Evolutionary conservation across 495 filamentous ascomycete genomes (phyloP), one percentile per base, ranked within the genome.

Genomic region (Aspergillus haitiensis): DNA sequence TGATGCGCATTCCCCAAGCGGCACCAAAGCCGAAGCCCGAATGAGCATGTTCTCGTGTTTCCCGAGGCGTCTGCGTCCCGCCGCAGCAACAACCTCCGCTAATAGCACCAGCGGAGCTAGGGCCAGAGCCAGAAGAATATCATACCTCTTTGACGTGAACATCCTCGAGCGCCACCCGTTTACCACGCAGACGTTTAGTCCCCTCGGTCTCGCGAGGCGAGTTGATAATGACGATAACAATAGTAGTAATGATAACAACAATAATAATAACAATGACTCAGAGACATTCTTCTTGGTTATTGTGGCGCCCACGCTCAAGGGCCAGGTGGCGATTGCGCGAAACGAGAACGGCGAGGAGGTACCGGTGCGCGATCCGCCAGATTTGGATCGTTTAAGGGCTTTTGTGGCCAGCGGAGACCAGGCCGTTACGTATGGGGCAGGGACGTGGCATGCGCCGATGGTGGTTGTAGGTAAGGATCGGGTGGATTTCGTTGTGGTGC

Each of bases 371-470:
- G 90, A 93, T 0, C 76, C 89, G 49, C 94, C 94, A 8, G 92
- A 96, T 75, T 64, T 96, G 51, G 52, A 69, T 7, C 81, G 84
- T 21, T 51, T 93, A 34, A 83, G 78, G 63, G 94, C 91, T 1
- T 98, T 97, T 67, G 68, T 93, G 32, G 93, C 90, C 10, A 82
- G 76, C n/a, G 86, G 87, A 7, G 78, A 83, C 11, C 90, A 95
- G 79, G 93, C 91, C 3, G 89, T 98, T 16, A 97, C 92, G 13
- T 98, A 98, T 74, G 89, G 83, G 11, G 84, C 88, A 13, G 94
- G 91, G 13, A 97, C 91, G 45, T 98, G 95, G 93, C 94, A 98
- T 81, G 92, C 93, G 62, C 94, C 94, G 2, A 98, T 98, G 94
- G 91, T 89, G 13, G 92, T 91, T 47, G 67, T 97, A 18, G 94